Base-by-base conservation (phyloP, 495 filamentous ascomycete genomes). In the Barbatosphaeria neglecta region DNA sequence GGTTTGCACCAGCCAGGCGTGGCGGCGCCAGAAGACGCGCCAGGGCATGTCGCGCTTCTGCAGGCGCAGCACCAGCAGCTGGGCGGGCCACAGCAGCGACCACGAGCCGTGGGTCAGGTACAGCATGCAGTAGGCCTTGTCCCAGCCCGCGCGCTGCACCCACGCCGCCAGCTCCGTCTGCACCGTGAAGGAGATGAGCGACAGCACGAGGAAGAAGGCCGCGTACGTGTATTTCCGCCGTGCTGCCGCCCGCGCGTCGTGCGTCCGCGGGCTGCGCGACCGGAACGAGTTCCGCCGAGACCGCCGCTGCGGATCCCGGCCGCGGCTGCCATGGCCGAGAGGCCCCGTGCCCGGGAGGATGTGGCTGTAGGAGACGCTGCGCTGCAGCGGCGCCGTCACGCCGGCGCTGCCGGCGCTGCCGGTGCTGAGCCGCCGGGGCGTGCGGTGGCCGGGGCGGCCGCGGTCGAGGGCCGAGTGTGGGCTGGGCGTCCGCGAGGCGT, bases 41-140 rank as follows among this genome's bases (percentile, higher is more conserved):
- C 89, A 96, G 1, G 87, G 80, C 43, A 84, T 66, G 46, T 75
- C 74, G 47, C 77, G 75, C 59, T 82, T 83, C 49, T 84, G 81
- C 18, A 87, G 35, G 37, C 88, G 78, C 22, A 96, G 73, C 43
- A 95, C 77, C 17, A 86, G 65, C 41, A 97, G 78, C 61, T 94
- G 88, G 11, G 75, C 57, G 0, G 89, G 89, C 84, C 86, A 98
- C 11, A 98, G 77, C 15, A 98, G 53, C 6, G 74, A 64, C 92
- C 92, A 98, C 3, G 88, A 95, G 22, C 89, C 82, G 68, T 98
- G 92, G 1, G 90, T 98, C 40, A 98, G 67, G 62, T 93, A 98
- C 75, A 98, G 74, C 92, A 98, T 98, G 71, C 84, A 89, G 70
- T 96, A 98, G 20, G 90, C 83, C 67, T 98, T 97, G 60, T 90